A percentile compares a stretch with the other conserved stretches of the same genome.
Conservation (phyloP, 352 stramenopile species). For the Salisapilia sapeloensis region DNA sequence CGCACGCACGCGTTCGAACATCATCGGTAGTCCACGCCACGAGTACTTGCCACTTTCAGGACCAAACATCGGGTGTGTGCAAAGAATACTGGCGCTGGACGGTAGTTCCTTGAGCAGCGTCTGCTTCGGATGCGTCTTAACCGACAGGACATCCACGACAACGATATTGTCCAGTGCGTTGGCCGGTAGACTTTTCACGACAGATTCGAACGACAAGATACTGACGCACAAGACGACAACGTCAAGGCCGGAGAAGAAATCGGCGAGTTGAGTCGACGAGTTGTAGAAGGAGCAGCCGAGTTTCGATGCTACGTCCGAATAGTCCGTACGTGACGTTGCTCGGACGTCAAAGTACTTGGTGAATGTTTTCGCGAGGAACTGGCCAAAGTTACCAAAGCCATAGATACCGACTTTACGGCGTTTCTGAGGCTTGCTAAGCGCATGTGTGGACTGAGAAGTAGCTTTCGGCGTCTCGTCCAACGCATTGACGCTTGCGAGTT, state of each 20-base stretch:
- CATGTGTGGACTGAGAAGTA: no score
- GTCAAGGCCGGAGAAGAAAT: slow-evolving; percentile 87
- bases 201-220: slow-evolving; percentile 61
- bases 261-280: slow-evolving; percentile 43
- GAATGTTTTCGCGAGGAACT: slow-evolving; percentile 95
- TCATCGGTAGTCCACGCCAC: slow-evolving; percentile 91
- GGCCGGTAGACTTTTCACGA: slow-evolving; percentile 39
- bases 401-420: slow-evolving; percentile 92
- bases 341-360: slow-evolving; percentile 82
- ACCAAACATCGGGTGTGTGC: slow-evolving; percentile 97
- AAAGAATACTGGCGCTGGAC: slow-evolving; percentile 85
- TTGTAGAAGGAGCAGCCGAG: slow-evolving; percentile 49
- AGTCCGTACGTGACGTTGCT: slow-evolving; percentile 76
- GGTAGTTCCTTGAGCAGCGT: slow-evolving; percentile 86
- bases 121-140: slow-evolving; percentile 95
- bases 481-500: no score
- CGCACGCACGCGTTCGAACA: slow-evolving; percentile 91
- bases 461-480: no score
- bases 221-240: slow-evolving; percentile 87
- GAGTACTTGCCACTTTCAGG: slow-evolving; percentile 90
- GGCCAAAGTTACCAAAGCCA: slow-evolving; percentile 95
- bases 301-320: slow-evolving; percentile 27
- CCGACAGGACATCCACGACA: slow-evolving; percentile 94
- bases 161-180: slow-evolving; percentile 75
- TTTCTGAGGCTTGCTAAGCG: no score